Evolutionary conservation across 2,329 filamentous ascomycete species (phyloP), one percentile per base, ranked within the genome.

Genomic region (Cyanodermella asteris): DNA sequence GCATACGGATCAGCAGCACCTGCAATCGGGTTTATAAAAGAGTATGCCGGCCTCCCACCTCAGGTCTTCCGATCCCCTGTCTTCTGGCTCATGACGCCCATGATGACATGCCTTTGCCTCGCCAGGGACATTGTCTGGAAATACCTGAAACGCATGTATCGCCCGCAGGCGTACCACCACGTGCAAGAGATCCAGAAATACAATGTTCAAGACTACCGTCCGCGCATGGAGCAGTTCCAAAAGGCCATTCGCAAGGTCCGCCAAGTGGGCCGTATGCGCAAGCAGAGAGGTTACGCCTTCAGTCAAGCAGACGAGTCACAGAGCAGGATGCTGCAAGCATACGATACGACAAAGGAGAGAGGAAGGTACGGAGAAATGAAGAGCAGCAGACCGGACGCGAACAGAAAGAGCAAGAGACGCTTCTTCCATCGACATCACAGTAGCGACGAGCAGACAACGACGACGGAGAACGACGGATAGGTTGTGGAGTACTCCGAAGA

Each of bases 121-220:
- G 50, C 82, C 25, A 64, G 87, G 40, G 87, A 97, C 46, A 77
- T 91, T 49, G 70, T 73, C 3, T 97, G 84, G 82, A 97, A 97
- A 59, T 97, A 94, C 39, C 71, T 68, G 32, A 93, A 91, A 59
- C 67, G 87, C 36, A 93, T 97, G 81, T 97, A 94, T 54, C 73
- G 72, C 38, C 87, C 87, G 13, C 76, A 93, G 51, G 71, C 78
- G 21, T 97, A 97, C 43, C 87, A 97, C 40, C 87, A 97, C 47
- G 87, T 97, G 34, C 87, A 97, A 51, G 87, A 97, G 55, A 97
- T 97, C 38, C 87, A 97, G 50, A 97, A 97, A 54, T 97, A 94
- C 56, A 97, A 97, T 41, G 91, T 97, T 31, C 87, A 97, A 54
- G 87, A 97, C 54, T 97, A 97, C 51, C 64, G 87, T 43, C 87